phyloP scores from a whole-genome alignment of 2,329 filamentous ascomycete genomes.

The Colletotrichum sp. region DNA sequence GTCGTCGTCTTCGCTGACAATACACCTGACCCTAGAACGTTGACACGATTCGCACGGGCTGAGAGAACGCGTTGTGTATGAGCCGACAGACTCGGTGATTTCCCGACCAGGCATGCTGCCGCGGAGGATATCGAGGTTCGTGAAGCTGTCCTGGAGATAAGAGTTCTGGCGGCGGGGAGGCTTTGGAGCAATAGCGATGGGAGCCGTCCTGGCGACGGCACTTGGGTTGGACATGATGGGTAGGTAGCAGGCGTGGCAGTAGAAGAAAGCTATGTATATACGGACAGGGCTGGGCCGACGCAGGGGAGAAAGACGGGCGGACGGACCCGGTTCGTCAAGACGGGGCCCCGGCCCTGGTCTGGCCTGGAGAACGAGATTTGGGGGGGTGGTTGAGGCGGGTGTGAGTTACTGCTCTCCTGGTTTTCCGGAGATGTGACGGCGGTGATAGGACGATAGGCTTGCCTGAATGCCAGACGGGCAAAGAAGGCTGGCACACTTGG shows the following conservation, averaged over 20 bases:
- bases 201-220: constrained; percentile 64
- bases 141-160: constrained; percentile 51
- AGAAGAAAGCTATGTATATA: constrained; percentile 22
- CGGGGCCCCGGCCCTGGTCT: constrained; percentile 18
- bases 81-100: constrained; percentile 53
- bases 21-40: constrained; percentile 76
- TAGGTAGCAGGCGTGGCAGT: constrained; percentile 21
- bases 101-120: constrained; percentile 57
- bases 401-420: not conserved
- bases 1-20: constrained; percentile 73
- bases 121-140: constrained; percentile 51
- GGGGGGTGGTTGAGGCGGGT: not conserved
- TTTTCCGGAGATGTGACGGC: constrained; percentile 10
- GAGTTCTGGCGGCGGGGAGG: constrained; percentile 49
- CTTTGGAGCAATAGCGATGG: constrained; percentile 70
- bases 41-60: constrained; percentile 77
- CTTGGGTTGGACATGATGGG: constrained; percentile 58
- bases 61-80: constrained; percentile 43
- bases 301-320: constrained; percentile 20
- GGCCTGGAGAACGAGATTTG: constrained; percentile 7
- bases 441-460: constrained; percentile 17
- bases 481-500: constrained; percentile 1
- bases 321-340: constrained; percentile 24
- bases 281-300: constrained; percentile 32
- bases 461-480: not conserved